A percentile compares a stretch with the other conserved stretches of the same genome.
Evolutionary conservation across 73 alveolate species (phyloP).

Genomic region (Breviolum minutum): DNA sequence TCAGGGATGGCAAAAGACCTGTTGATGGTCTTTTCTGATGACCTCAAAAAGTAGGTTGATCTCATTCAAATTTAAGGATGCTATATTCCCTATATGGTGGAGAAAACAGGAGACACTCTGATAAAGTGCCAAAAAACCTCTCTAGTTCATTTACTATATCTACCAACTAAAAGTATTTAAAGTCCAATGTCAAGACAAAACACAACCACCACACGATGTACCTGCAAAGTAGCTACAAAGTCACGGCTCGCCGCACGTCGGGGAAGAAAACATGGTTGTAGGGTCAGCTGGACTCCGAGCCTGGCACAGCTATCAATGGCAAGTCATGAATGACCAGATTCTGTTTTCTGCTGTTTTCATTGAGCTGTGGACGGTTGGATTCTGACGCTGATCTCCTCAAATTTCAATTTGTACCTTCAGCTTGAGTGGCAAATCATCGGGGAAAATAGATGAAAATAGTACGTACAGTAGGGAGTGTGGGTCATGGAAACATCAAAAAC

Average conservation of each 20-base stretch:
- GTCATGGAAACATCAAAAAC: background rate
- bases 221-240: constrained; percentile 40
- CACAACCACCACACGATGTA: background rate
- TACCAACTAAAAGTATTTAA: too few species aligned
- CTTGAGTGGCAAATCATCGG: background rate
- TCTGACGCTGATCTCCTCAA: background rate
- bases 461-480: background rate
- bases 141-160: too few species aligned
- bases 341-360: too few species aligned
- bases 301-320: too few species aligned
- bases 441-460: background rate
- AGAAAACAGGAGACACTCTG: too few species aligned
- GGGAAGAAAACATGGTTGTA: constrained; percentile 31
- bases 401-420: background rate
- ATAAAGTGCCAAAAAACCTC: too few species aligned
- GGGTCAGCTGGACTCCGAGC: background rate
- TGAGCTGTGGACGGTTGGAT: background rate
- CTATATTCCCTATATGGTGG: too few species aligned
- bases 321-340: too few species aligned
- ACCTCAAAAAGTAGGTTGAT: background rate
- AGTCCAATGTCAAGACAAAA: background rate
- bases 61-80: too few species aligned
- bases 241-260: constrained; percentile 10
- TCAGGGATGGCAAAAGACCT: background rate
- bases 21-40: background rate